Evolutionary conservation across 2,329 filamentous ascomycete genomes (phyloP).

Genomic region (Hypoxylon sp.): DNA sequence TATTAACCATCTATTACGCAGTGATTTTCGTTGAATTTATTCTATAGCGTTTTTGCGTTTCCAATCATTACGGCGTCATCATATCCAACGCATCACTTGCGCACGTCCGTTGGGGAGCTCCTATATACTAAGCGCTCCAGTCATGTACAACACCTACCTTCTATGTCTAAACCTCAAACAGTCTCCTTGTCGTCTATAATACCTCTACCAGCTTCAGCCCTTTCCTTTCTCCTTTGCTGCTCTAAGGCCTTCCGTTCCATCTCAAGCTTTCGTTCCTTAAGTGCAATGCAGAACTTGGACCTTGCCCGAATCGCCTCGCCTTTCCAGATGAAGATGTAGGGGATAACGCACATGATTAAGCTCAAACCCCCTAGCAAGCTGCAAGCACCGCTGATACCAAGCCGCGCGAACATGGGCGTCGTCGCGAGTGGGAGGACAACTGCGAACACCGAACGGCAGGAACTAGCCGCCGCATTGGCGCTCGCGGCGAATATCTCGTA

Average conservation of each 20-base stretch:
- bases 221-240: constrained; percentile 42
- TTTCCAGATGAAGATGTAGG: constrained; percentile 67
- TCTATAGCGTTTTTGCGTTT: neutral
- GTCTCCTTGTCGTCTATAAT: constrained; percentile 29
- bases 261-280: constrained; percentile 65
- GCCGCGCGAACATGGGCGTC: constrained; percentile 60
- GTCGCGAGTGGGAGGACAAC: constrained; percentile 69
- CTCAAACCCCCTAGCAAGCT: constrained; percentile 65
- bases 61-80: neutral
- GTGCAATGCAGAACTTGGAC: constrained; percentile 72
- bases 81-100: neutral
- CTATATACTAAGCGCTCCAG: neutral
- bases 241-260: constrained; percentile 57
- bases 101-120: neutral
- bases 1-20: neutral
- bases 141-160: neutral
- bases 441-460: constrained; percentile 63
- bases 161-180: constrained; percentile 20
- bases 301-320: constrained; percentile 66
- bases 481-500: constrained; percentile 74
- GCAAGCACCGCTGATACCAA: constrained; percentile 64
- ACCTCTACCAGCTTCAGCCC: constrained; percentile 12
- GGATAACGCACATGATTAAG: constrained; percentile 63
- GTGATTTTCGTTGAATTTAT: too few species aligned
- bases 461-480: constrained; percentile 65